These are phyloP conservation scores for Vanrija pseudolonga DNA, from an alignment of 1,284 basidiomycete genomes.

Conservation along the genomic window DNA sequence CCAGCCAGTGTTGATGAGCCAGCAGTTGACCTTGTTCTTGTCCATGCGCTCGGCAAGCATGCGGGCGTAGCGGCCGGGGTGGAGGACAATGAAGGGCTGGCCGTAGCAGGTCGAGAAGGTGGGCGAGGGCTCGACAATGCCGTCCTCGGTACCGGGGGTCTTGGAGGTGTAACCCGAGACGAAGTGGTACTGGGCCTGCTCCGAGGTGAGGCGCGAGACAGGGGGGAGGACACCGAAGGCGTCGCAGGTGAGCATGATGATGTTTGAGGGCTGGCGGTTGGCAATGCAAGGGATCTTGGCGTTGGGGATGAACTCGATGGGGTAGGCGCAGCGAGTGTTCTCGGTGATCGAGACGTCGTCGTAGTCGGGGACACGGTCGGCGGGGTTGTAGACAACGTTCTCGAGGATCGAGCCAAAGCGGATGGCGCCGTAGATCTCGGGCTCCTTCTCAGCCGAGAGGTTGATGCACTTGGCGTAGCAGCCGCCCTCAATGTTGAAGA, in stretches of 20 bases:
- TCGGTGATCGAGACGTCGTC: conserved; percentile 96
- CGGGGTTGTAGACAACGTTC: conserved; percentile 97
- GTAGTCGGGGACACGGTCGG: conserved; percentile 83
- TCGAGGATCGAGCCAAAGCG: conserved; percentile 94
- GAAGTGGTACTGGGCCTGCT: conserved; percentile 98
- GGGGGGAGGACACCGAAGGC: conserved; percentile 98
- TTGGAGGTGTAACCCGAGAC: conserved; percentile 90
- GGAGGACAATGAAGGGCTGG: conserved; percentile 97
- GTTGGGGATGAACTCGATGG: conserved; percentile 94
- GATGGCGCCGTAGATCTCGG: conserved; percentile 96
- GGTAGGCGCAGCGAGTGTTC: conserved; percentile 98
- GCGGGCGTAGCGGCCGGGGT: conserved; percentile 88
- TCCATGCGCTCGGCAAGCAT: conserved; percentile 97
- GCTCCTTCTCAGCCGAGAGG: conserved; percentile 90
- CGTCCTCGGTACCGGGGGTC: conserved; percentile 91
- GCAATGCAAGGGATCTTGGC: conserved; percentile 88
- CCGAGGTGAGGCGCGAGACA: conserved; percentile 85
- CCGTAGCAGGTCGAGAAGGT: conserved; percentile 99
- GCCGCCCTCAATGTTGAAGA: conserved; percentile 99
- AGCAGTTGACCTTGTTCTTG: conserved; percentile 87
- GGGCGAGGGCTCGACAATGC: conserved; percentile 94
- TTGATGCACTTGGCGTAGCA: conserved; percentile 99
- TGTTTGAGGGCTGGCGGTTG: conserved; percentile 75
- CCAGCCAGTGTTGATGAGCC: conserved; percentile 99
- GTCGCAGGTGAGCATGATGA: conserved; percentile 98